Evolutionary conservation across 768 basidiomycete genomes (phyloP).

Genomic region (Termitomyces sp.): DNA sequence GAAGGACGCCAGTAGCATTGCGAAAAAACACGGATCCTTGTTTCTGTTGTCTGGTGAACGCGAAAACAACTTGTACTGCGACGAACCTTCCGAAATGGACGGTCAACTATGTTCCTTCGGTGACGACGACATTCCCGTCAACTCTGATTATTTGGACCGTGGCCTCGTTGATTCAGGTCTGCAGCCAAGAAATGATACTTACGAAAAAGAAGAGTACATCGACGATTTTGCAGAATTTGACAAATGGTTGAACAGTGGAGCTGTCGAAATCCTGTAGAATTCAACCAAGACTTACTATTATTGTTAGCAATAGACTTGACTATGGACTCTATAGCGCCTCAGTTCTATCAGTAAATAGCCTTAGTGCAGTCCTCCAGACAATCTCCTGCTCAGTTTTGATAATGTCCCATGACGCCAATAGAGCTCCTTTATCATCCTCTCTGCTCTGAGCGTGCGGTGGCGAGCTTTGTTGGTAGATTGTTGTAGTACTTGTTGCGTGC

Average conservation of each 20-base stretch:
- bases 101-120: not conserved
- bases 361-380: conserved; percentile 61
- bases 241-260: conserved; percentile 62
- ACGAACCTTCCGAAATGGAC: not conserved
- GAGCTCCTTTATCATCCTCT: conserved; percentile 85
- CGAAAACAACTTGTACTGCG: not conserved
- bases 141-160: conserved; percentile 17
- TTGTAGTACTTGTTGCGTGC: conserved; percentile 76
- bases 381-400: conserved; percentile 58
- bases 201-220: conserved; percentile 16
- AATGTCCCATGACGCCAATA: conserved; percentile 77
- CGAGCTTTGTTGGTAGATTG: conserved; percentile 59
- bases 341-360: conserved; percentile 46
- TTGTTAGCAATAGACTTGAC: conserved; percentile 4
- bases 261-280: conserved; percentile 45
- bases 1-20: not conserved
- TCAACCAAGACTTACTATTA: not conserved
- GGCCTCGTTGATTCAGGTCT: not conserved
- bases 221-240: conserved; percentile 65
- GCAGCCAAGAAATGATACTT: not conserved
- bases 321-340: conserved; percentile 5
- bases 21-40: not conserved
- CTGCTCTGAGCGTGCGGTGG: conserved; percentile 71
- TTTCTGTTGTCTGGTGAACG: not conserved
- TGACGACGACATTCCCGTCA: conserved; percentile 24